phyloP scores from a whole-genome alignment of 306 rosid genomes.

The Cicer bijugum region DNA sequence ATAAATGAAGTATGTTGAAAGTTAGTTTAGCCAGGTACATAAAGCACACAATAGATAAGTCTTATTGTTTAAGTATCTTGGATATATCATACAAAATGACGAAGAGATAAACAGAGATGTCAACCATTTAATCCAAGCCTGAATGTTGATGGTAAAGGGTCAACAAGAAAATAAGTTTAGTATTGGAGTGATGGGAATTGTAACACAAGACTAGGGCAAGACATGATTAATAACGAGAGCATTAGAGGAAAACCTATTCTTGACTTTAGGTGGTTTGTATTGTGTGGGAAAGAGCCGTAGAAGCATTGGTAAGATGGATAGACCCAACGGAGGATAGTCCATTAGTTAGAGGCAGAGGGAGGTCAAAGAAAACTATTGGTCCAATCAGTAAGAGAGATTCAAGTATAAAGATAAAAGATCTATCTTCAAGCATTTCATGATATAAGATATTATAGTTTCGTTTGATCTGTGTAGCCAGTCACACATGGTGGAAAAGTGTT shows the following conservation, averaged over 20 bases:
- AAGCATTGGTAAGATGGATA: neutral
- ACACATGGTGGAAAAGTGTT: neutral
- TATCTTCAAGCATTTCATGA: neutral
- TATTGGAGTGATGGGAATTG: too few relatives aligned
- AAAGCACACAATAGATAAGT: neutral
- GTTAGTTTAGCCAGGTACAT: too few relatives aligned
- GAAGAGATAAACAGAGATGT: neutral
- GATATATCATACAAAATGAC: neutral
- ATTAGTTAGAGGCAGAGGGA: neutral
- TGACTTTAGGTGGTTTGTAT: neutral
- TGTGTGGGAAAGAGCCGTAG: neutral
- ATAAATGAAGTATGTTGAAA: too few relatives aligned
- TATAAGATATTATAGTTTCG: neutral
- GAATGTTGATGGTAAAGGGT: too few relatives aligned
- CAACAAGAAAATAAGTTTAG: too few relatives aligned
- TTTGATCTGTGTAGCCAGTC: neutral
- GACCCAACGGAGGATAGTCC: neutral
- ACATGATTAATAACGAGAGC: too few relatives aligned
- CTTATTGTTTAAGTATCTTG: conserved; percentile 5
- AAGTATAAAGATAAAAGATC: neutral
- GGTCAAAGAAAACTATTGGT: neutral
- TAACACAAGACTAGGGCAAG: too few relatives aligned
- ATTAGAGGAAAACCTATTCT: too few relatives aligned
- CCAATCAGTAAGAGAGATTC: neutral
- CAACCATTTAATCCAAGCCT: neutral